Conservation (phyloP, 192 early-diverging fungal genomes). For the Powellomyces hirtus region DNA sequence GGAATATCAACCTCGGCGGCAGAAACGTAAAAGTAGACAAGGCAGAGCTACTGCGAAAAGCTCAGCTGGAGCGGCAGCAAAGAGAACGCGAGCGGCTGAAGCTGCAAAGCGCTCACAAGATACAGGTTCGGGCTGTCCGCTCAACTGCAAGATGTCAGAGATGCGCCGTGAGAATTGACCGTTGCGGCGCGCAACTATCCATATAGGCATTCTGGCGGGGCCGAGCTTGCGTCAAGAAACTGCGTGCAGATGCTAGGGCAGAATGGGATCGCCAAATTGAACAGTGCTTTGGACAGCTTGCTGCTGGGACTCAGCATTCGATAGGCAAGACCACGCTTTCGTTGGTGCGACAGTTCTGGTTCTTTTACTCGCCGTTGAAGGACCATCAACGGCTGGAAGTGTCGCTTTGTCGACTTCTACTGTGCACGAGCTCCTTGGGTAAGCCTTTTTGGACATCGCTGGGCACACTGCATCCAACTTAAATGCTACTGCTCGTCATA, state of each 20-base stretch:
- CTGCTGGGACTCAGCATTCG: neutral
- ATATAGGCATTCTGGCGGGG: constrained; percentile 62
- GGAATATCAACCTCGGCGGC: constrained; percentile 83
- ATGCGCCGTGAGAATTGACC: neutral
- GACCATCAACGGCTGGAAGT: neutral
- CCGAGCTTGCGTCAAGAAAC: constrained; percentile 30
- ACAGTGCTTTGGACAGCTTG: constrained; percentile 21
- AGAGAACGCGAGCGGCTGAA: constrained; percentile 69
- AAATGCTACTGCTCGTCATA: too few species aligned
- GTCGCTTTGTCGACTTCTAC: neutral
- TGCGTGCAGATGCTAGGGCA: constrained; percentile 9
- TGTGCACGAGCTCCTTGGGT: neutral
- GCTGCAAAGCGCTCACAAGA: constrained; percentile 51
- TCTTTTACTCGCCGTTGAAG: neutral
- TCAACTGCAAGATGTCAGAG: neutral
- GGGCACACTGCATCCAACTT: too few species aligned
- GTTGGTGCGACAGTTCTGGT: neutral
- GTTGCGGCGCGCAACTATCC: neutral
- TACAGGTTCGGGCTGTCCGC: constrained; percentile 53
- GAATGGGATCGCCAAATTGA: constrained; percentile 22
- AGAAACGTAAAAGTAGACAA: constrained; percentile 61
- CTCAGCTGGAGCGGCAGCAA: constrained; percentile 68
- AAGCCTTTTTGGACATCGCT: too few species aligned
- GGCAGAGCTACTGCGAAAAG: constrained; percentile 55
- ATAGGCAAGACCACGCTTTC: neutral